phyloP scores from a whole-genome alignment of 139 green algal genomes.

The Chlorella sp. region DNA sequence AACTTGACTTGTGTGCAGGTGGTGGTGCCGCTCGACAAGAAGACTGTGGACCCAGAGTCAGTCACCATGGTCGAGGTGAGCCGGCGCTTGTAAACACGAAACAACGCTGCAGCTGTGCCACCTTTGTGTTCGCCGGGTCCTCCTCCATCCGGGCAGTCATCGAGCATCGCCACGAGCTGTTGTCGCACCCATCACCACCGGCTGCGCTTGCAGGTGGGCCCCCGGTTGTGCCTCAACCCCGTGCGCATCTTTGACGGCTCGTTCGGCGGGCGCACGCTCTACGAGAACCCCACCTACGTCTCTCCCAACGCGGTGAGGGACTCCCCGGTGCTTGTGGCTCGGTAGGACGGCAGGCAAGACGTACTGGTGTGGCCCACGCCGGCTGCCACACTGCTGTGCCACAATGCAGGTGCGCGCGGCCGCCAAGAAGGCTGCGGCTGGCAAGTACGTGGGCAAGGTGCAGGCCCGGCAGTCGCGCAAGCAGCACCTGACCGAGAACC shows the following conservation, averaged over 20 bases:
- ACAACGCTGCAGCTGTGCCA: too few species aligned
- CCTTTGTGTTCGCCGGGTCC: too few species aligned
- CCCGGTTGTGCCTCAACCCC: conserved; percentile 83
- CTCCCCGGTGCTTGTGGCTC: too few species aligned
- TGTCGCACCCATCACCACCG: too few species aligned
- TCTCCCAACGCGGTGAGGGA: conserved; percentile 79
- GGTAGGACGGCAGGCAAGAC: too few species aligned
- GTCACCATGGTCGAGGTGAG: conserved; percentile 65
- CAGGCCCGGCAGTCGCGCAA: conserved; percentile 46
- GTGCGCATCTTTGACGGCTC: conserved; percentile 83
- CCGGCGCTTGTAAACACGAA: too few species aligned
- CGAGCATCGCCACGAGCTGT: too few species aligned
- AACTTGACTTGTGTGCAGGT: conserved; percentile 38
- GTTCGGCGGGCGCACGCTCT: conserved; percentile 85
- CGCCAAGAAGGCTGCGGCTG: conserved; percentile 62
- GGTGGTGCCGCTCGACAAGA: conserved; percentile 66
- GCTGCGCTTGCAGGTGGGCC: conserved; percentile 87
- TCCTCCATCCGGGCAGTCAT: too few species aligned
- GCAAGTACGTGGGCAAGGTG: conserved; percentile 82
- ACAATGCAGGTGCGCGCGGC: conserved; percentile 53
- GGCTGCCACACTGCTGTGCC: too few species aligned
- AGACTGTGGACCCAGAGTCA: conserved; percentile 43
- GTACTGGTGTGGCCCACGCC: too few species aligned
- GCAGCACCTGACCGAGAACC: conserved; percentile 50
- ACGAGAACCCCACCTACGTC: conserved; percentile 88